Percentiles rank a stretch among this genome's conserved stretches.
phyloP scores from a whole-genome alignment of 257 asterid genomes.

The Coffea canephora region DNA sequence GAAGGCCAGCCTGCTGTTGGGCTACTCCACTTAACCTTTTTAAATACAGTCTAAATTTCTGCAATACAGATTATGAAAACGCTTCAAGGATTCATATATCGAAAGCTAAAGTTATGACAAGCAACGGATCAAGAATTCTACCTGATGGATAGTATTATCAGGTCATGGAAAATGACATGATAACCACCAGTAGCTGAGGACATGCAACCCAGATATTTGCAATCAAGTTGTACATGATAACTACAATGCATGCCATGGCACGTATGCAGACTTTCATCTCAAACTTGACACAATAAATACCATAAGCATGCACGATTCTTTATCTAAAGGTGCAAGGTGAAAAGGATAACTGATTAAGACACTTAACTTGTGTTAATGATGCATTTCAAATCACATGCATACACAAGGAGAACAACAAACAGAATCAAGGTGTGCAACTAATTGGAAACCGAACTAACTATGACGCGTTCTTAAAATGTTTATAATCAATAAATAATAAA shows the following conservation, averaged over 20 bases:
- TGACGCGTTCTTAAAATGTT: not conserved
- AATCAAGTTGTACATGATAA: not conserved
- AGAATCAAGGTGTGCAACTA: not conserved
- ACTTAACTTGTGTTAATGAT: not conserved
- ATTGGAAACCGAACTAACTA: not conserved
- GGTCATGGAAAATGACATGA: not conserved
- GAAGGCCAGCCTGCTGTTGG: constrained; percentile 64
- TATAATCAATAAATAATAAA: not conserved
- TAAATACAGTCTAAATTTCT: constrained; percentile 77
- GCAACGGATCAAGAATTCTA: not conserved
- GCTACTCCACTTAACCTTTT: constrained; percentile 80
- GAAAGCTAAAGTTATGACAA: constrained; percentile 5
- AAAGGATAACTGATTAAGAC: not conserved
- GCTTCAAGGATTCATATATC: not conserved
- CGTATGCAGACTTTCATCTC: not conserved
- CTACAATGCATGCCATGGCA: not conserved
- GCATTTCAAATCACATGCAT: not conserved
- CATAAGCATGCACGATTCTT: not conserved
- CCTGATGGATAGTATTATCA: not conserved
- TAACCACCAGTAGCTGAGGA: not conserved
- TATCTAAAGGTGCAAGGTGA: not conserved
- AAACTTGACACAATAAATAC: not conserved
- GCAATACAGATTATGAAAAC: constrained; percentile 21
- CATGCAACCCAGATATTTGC: not conserved
- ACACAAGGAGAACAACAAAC: not conserved